Base-by-base conservation (phyloP, 192 early-diverging fungal species). In the Linnemannia zychae region DNA sequence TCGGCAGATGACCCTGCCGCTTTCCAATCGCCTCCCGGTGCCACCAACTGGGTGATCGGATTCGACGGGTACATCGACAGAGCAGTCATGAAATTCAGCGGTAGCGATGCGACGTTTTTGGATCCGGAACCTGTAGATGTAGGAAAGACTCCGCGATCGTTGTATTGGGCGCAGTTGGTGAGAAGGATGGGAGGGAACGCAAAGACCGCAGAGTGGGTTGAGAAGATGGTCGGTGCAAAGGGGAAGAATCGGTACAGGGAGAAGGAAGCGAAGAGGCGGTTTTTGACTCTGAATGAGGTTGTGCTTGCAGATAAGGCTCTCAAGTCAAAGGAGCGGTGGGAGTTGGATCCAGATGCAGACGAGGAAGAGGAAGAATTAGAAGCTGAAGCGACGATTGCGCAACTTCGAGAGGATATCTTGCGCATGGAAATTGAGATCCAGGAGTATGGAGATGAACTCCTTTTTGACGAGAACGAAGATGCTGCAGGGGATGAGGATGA, bases 81-180 rank as follows among this genome's bases (percentile, higher is more conserved):
- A 44, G 0, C 3, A 74, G 24, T 0, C 0, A 16, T 38, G 17
- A n/a, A 78, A 7, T 84, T 84, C 57, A 52, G 52, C 0, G 77
- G 82, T 20, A 68, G 75, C 31, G 67, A 78, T 3, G 82, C 82
- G 33, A 84, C 82, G 9, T 60, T 78, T 38, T 49, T 84, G 38
- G 72, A 44, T 0, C 24, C 65, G 1, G 71, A 77, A 1, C 38
- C 37, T 7, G 1, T 65, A 13, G 72, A 78, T 37, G 9, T 28
- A 1, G 24, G n/a, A 13, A 18, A n/a, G 22, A 52, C 71, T 7
- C 74, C 76, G 0, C 33, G 82, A 2, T 76, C 72, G 0, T 48
- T 85, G 34, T 85, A 85, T 24, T 85, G 77, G 82, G 50, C 82
- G 0, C 77, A 85, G 49, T 48, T 85, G 68, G 82, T 85, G 34